Evolutionary conservation across 495 filamentous ascomycete genomes (phyloP).

Genomic region (Cudoniella acicularis): DNA sequence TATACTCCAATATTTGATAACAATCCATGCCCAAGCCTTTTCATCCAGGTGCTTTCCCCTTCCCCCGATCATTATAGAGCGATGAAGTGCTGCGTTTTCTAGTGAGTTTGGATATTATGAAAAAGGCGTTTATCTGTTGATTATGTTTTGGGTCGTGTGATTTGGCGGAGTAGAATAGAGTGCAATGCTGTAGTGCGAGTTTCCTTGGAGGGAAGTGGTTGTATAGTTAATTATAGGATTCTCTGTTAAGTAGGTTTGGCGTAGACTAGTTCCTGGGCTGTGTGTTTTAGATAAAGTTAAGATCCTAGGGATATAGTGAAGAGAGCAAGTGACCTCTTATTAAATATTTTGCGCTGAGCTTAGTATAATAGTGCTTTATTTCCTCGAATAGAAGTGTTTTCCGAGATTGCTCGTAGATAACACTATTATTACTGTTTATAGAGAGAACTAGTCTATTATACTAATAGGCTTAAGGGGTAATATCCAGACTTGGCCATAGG

Average conservation of each 20-base stretch:
- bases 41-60: background rate
- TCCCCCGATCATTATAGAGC: background rate
- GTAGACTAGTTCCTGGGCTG: background rate
- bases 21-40: background rate
- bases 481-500: no score
- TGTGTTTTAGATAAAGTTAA: background rate
- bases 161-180: background rate
- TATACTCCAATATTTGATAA: background rate
- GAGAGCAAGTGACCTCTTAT: no score
- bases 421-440: no score
- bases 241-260: background rate
- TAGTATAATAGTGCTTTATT: no score
- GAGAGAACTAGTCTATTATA: no score
- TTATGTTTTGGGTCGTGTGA: background rate
- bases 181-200: background rate
- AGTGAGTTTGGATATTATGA: background rate
- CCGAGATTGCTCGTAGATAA: no score
- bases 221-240: background rate
- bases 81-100: background rate
- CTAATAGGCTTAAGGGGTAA: no score
- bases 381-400: no score
- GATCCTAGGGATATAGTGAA: background rate
- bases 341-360: no score
- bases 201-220: background rate
- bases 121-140: background rate